phyloP scores from a whole-genome alignment of 2,329 filamentous ascomycete species.

The Exophiala phaeomuriformis region DNA sequence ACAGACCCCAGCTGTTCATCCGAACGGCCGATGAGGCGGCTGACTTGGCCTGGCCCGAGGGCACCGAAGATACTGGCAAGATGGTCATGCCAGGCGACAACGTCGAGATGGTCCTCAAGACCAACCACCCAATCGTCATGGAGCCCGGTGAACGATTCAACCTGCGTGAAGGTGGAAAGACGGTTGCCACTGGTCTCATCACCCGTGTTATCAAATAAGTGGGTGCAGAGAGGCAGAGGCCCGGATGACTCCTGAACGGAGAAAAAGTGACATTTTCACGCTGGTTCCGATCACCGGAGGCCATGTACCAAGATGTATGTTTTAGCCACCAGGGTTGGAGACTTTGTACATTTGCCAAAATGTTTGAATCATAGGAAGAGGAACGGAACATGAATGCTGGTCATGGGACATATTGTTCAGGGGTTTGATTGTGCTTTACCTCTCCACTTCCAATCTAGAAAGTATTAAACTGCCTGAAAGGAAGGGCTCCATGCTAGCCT shows the following conservation, averaged over 20 bases:
- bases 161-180: conserved; percentile 91
- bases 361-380: neutral
- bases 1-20: conserved; percentile 93
- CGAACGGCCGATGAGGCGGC: conserved; percentile 76
- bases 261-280: conserved; percentile 1
- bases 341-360: conserved; percentile 9
- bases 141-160: conserved; percentile 96
- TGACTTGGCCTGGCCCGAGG: conserved; percentile 78
- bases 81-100: conserved; percentile 99
- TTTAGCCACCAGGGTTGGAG: conserved; percentile 1
- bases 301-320: conserved; percentile 19
- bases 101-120: conserved; percentile 87
- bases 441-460: conserved; percentile 23
- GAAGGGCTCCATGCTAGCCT: neutral
- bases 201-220: conserved; percentile 58
- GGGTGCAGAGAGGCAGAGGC: neutral
- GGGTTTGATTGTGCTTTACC: conserved; percentile 17
- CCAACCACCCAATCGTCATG: conserved; percentile 77
- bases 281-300: neutral
- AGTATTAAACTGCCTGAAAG: neutral
- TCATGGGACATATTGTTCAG: conserved; percentile 4
- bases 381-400: conserved; percentile 3
- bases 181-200: conserved; percentile 74
- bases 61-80: conserved; percentile 65
- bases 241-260: neutral